These are phyloP conservation scores for Barnettozyma wickerhamii DNA, from an alignment of 805 yeast species.

Conservation along the genomic window DNA sequence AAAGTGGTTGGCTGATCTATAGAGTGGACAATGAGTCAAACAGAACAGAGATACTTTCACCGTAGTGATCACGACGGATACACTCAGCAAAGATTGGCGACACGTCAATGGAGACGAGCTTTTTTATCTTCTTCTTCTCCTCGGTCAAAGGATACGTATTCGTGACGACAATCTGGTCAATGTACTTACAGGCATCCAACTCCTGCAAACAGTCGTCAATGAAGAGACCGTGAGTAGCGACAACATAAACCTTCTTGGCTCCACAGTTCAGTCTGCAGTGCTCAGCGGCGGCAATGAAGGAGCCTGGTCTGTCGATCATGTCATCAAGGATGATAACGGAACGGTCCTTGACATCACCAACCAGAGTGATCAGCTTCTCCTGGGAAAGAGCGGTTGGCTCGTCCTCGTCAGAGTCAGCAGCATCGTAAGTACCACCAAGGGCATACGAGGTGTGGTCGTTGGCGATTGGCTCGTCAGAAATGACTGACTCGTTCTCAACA, in stretches of 20 bases:
- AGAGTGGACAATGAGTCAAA: conserved; percentile 76
- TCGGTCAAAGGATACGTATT: conserved; percentile 89
- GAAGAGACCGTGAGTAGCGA: conserved; percentile 96
- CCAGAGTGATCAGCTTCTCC: conserved; percentile 91
- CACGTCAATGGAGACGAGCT: conserved; percentile 85
- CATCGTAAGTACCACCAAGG: conserved; percentile 78
- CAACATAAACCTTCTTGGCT: conserved; percentile 82
- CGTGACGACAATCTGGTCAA: conserved; percentile 91
- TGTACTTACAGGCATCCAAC: conserved; percentile 71
- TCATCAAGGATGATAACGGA: conserved; percentile 95
- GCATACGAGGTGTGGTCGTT: conserved; percentile 44
- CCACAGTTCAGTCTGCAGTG: conserved; percentile 95
- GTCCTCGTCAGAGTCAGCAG: conserved; percentile 81
- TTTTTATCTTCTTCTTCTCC: conserved; percentile 54
- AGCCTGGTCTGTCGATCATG: conserved; percentile 92
- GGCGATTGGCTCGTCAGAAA: conserved; percentile 25
- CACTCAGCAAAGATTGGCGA: conserved; percentile 97
- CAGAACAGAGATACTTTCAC: conserved; percentile 90
- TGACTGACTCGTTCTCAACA: conserved; percentile 28
- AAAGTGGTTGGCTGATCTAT: too few relatives aligned
- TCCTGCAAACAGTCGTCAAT: conserved; percentile 81
- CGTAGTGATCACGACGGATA: conserved; percentile 97
- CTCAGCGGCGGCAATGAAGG: conserved; percentile 97
- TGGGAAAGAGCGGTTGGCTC: conserved; percentile 40
- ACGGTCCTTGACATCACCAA: conserved; percentile 90